Evolutionary conservation across 306 rosid genomes (phyloP).

Genomic region (Vicia sativa): DNA sequence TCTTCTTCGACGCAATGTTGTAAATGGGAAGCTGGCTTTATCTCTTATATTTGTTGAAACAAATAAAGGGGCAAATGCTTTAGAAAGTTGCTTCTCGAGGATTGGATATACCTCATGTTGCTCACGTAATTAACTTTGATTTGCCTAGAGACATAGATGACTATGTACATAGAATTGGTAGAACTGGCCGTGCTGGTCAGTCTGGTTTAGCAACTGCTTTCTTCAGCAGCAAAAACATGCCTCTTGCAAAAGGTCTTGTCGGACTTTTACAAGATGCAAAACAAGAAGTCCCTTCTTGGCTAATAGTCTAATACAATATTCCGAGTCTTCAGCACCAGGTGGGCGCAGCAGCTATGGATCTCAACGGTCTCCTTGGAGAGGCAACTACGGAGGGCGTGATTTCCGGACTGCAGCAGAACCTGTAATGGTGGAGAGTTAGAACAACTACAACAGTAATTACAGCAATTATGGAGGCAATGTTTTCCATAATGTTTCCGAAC

Average conservation of each 20-base stretch:
- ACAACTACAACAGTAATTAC: constrained; percentile 1
- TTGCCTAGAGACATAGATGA: constrained; percentile 76
- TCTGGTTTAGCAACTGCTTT: constrained; percentile 84
- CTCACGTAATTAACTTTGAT: constrained; percentile 78
- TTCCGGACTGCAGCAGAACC: constrained; percentile 42
- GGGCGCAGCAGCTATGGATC: constrained; percentile 39
- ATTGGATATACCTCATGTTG: constrained; percentile 74
- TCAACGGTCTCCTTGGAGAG: constrained; percentile 46
- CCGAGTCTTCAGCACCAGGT: constrained; percentile 38
- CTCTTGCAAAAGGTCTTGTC: constrained; percentile 61
- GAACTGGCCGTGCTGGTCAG: constrained; percentile 87
- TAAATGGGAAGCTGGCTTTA: constrained; percentile 69
- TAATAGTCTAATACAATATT: constrained; percentile 55
- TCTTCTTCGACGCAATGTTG: constrained; percentile 64
- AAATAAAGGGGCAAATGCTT: constrained; percentile 87
- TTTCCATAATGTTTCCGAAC: neutral
- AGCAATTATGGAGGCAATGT: constrained; percentile 2
- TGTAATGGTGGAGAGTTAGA: constrained; percentile 35
- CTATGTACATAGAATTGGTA: constrained; percentile 80
- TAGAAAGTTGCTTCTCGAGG: constrained; percentile 81
- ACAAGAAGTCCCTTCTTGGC: constrained; percentile 76
- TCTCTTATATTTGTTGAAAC: constrained; percentile 96
- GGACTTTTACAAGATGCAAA: constrained; percentile 70
- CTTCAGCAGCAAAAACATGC: constrained; percentile 58
- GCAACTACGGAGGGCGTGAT: constrained; percentile 70